A percentile compares a stretch with the other conserved stretches of the same genome.
Evolutionary conservation across 345 rosid species (phyloP).

Genomic region (Rhodamnia rubescens): DNA sequence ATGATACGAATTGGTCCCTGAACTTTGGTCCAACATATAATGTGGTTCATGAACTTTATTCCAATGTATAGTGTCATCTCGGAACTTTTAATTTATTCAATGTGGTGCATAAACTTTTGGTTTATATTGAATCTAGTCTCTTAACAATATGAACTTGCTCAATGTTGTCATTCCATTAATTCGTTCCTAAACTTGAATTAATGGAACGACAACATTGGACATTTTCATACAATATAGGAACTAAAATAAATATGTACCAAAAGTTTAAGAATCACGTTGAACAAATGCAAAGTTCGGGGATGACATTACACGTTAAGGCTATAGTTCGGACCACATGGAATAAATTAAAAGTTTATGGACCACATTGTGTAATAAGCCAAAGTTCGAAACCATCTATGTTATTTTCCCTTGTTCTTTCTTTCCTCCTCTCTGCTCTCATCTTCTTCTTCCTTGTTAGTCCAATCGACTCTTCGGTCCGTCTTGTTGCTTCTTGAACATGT

Average conservation of each 20-base stretch:
- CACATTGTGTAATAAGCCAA: background rate
- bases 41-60: background rate
- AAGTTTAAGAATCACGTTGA: background rate
- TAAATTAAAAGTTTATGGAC: background rate
- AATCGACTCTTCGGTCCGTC: no score
- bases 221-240: background rate
- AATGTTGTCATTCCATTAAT: no score
- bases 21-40: background rate
- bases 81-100: background rate
- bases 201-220: no score
- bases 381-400: background rate
- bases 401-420: background rate
- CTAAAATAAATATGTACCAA: background rate
- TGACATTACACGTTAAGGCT: background rate
- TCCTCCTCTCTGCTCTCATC: no score
- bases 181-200: no score
- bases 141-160: no score
- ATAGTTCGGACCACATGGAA: background rate
- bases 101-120: background rate
- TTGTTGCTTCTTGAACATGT: no score
- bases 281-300: background rate
- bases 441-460: no score
- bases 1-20: background rate
- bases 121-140: no score
- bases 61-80: rapidly evolving